phyloP scores from a whole-genome alignment of 2,329 filamentous ascomycete genomes.

The Paraphaeosphaeria minitans region DNA sequence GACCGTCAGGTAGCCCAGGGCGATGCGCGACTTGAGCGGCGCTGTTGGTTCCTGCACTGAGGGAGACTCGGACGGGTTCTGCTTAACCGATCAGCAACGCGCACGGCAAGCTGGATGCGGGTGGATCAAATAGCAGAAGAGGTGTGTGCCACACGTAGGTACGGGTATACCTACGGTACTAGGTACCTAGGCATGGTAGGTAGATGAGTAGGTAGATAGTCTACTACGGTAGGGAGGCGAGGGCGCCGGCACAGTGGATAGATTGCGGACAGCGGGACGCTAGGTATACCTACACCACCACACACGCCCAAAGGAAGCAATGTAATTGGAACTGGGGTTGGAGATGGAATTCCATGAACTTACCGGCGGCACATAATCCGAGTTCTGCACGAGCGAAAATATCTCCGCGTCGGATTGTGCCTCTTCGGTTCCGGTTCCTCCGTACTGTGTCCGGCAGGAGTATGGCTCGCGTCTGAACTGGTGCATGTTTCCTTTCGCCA shows the following conservation, averaged over 20 bases:
- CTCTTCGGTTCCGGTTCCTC: not conserved
- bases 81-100: not conserved
- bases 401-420: not conserved
- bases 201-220: too few relatives aligned
- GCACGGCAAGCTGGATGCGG: too few relatives aligned
- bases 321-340: not conserved
- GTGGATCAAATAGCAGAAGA: not conserved
- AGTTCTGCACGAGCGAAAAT: not conserved
- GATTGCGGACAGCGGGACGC: not conserved
- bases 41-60: constrained; percentile 13
- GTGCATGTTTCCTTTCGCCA: constrained; percentile 14
- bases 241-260: not conserved
- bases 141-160: not conserved
- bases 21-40: constrained; percentile 27
- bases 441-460: not conserved
- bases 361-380: constrained; percentile 4
- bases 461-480: not conserved
- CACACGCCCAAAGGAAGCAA: not conserved
- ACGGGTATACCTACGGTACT: too few relatives aligned
- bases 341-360: not conserved
- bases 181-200: too few relatives aligned
- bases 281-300: not conserved
- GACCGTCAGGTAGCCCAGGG: constrained; percentile 11
- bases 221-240: too few relatives aligned
- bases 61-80: not conserved